Conservation (phyloP, 805 yeast genomes). For the Hyphopichia homilentoma region DNA sequence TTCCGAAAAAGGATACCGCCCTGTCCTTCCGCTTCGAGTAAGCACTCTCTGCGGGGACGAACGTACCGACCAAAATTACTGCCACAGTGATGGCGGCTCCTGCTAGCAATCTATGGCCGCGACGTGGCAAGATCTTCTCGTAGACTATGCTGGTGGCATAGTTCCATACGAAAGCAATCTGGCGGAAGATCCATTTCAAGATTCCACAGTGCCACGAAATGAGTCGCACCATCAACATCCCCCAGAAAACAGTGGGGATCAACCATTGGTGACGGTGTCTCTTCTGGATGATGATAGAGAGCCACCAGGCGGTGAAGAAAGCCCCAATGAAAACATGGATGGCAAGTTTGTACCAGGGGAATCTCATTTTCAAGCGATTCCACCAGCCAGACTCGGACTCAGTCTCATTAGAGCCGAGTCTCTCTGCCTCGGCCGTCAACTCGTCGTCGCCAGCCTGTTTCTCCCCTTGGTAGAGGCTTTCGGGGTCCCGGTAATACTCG, state of each 20-base stretch:
- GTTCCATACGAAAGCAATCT: constrained; percentile 26
- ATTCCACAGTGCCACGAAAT: constrained; percentile 46
- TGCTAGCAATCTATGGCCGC: constrained; percentile 33
- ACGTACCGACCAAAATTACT: constrained; percentile 52
- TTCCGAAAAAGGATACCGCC: constrained; percentile 56
- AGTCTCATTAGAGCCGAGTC: background rate
- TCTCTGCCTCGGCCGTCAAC: too few relatives aligned
- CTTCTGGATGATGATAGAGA: constrained; percentile 48
- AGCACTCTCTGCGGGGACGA: constrained; percentile 44
- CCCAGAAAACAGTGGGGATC: constrained; percentile 54
- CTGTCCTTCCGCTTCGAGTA: constrained; percentile 49
- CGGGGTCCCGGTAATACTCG: too few relatives aligned
- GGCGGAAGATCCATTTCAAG: constrained; percentile 15
- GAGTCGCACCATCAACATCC: constrained; percentile 46
- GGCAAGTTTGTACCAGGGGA: constrained; percentile 13
- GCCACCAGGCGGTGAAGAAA: constrained; percentile 56
- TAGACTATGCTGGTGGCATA: constrained; percentile 30
- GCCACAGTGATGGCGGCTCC: constrained; percentile 45
- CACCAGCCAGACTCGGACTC: background rate
- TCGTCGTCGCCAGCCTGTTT: too few relatives aligned
- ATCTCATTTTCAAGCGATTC: constrained; percentile 8
- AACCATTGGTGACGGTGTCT: constrained; percentile 51
- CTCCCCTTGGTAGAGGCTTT: too few relatives aligned
- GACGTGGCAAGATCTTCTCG: constrained; percentile 37
- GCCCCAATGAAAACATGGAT: constrained; percentile 23